Conservation (phyloP, 2,329 filamentous ascomycete genomes). For the Scedosporium minutisporum region DNA sequence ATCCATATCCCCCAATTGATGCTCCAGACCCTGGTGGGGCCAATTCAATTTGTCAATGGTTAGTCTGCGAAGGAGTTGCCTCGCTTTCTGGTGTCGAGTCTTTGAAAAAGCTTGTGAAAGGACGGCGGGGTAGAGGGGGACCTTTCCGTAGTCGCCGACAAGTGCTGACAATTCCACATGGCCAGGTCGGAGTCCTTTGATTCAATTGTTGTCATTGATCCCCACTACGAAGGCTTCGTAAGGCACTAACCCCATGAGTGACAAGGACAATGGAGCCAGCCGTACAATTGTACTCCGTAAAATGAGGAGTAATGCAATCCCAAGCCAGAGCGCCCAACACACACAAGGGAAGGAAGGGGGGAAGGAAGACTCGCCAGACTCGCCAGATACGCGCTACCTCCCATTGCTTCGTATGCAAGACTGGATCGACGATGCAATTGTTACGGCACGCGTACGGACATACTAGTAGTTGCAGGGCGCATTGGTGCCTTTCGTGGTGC, state of each 20-base stretch:
- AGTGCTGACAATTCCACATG: neutral
- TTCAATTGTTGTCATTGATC: too few relatives aligned
- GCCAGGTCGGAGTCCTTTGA: too few relatives aligned
- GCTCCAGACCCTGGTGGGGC: neutral
- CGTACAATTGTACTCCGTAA: neutral
- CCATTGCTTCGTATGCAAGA: too few relatives aligned
- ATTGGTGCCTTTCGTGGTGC: neutral
- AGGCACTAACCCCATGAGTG: neutral
- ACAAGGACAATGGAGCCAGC: neutral
- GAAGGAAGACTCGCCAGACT: too few relatives aligned
- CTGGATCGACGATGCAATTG: neutral
- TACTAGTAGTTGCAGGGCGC: neutral
- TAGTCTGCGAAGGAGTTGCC: neutral
- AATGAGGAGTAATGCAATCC: neutral
- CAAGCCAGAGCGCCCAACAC: too few relatives aligned
- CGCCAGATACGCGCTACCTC: too few relatives aligned
- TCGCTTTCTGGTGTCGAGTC: neutral
- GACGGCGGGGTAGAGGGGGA: neutral
- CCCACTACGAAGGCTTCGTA: neutral
- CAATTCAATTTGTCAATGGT: neutral
- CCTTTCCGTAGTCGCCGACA: neutral
- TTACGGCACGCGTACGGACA: neutral
- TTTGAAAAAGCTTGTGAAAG: neutral
- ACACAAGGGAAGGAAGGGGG: too few relatives aligned
- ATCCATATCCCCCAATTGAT: neutral